These are phyloP conservation scores for Aureoboletus auriporus DNA, from an alignment of 768 basidiomycete genomes.

Conservation along the genomic window DNA sequence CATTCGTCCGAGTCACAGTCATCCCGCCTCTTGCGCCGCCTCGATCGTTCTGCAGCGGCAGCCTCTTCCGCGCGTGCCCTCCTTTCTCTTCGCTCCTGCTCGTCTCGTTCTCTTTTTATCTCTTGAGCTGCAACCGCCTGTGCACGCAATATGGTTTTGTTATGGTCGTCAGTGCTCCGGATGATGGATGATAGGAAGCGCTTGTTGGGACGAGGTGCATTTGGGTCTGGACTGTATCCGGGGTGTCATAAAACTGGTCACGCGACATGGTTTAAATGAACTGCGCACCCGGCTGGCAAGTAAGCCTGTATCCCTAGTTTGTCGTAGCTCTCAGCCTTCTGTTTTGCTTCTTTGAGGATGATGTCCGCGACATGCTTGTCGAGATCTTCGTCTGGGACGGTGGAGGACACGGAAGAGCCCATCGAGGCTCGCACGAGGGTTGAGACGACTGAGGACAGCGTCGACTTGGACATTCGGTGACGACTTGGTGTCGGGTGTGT, in stretches of 20 bases:
- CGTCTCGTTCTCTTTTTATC: constrained; percentile 63
- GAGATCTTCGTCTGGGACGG: constrained; percentile 77
- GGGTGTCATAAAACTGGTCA: not conserved
- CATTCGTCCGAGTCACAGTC: constrained; percentile 24
- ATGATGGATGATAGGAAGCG: constrained; percentile 84
- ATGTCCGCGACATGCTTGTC: constrained; percentile 91
- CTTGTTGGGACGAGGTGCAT: constrained; percentile 77
- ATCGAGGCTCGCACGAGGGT: constrained; percentile 74
- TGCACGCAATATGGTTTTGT: constrained; percentile 73
- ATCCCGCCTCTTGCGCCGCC: constrained; percentile 34
- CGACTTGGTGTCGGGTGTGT: constrained; percentile 1
- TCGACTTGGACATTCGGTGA: constrained; percentile 40
- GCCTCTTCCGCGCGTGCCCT: constrained; percentile 74
- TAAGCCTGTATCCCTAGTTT: constrained; percentile 79
- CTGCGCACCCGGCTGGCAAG: constrained; percentile 50
- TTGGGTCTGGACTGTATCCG: constrained; percentile 53
- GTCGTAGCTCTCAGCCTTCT: constrained; percentile 77
- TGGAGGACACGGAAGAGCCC: constrained; percentile 56
- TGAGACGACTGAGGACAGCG: constrained; percentile 83
- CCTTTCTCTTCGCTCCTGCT: constrained; percentile 59
- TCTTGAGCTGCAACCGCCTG: constrained; percentile 73
- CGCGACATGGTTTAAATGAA: constrained; percentile 13
- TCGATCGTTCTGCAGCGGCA: constrained; percentile 56
- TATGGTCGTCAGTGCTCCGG: constrained; percentile 92
- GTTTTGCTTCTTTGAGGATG: constrained; percentile 89